These are phyloP conservation scores for Dendrocalamus sinicus DNA, from an alignment of 176 grass and related monocot species.

Conservation along the genomic window DNA sequence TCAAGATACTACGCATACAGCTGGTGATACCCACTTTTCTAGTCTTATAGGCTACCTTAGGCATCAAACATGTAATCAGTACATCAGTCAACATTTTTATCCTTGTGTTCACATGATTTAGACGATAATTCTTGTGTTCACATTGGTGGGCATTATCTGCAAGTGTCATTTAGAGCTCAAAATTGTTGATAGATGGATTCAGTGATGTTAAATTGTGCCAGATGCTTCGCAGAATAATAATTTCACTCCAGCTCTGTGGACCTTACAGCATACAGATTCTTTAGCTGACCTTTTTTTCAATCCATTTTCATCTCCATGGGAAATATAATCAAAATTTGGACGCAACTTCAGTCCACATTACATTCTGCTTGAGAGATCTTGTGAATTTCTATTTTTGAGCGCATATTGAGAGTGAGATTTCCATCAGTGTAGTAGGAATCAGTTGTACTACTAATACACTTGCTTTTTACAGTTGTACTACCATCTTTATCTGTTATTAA, in stretches of 20 bases:
- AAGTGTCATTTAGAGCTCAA: slow-evolving; percentile 13
- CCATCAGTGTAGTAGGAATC: background rate
- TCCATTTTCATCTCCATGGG: background rate
- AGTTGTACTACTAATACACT: too few relatives aligned
- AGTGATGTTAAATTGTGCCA: slow-evolving; percentile 5
- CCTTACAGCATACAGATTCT: background rate
- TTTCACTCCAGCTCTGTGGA: background rate
- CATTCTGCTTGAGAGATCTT: background rate
- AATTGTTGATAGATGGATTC: slow-evolving; percentile 11
- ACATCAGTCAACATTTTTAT: background rate
- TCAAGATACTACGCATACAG: background rate
- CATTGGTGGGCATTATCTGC: background rate
- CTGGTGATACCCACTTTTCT: background rate
- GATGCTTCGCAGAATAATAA: background rate
- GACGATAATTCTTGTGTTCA: background rate
- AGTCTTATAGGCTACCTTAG: background rate
- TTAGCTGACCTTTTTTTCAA: background rate
- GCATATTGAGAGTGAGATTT: background rate
- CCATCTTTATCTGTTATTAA: too few relatives aligned
- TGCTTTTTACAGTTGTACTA: too few relatives aligned
- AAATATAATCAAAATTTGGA: background rate
- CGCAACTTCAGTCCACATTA: background rate
- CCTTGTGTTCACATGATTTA: background rate
- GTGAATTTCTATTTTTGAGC: background rate
- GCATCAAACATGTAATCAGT: background rate